A percentile compares a stretch with the other conserved stretches of the same genome.
Evolutionary conservation across 768 basidiomycete species (phyloP).

Genomic region (Chiua virens): DNA sequence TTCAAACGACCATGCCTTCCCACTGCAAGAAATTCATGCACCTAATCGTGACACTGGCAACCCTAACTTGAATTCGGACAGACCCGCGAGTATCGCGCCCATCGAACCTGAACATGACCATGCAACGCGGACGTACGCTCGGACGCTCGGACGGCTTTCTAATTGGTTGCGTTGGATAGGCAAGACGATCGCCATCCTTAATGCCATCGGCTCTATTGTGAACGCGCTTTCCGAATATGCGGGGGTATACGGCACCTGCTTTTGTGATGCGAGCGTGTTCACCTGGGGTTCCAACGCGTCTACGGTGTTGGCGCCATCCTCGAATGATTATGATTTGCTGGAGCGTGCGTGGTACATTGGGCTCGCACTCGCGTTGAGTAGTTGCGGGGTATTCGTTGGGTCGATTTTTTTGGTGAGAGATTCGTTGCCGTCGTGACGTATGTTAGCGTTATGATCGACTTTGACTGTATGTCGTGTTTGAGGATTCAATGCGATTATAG

Average conservation of each 20-base stretch:
- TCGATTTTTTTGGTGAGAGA: slow-evolving; percentile 31
- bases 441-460: too few relatives aligned
- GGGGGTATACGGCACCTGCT: too few relatives aligned
- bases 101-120: not conserved
- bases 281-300: slow-evolving; percentile 19
- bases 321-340: slow-evolving; percentile 26
- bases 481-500: too few relatives aligned
- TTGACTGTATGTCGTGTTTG: too few relatives aligned
- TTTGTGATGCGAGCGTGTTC: too few relatives aligned
- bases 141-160: not conserved
- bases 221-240: too few relatives aligned
- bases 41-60: too few relatives aligned
- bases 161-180: too few relatives aligned
- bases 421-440: slow-evolving; percentile 4
- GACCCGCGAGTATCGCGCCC: not conserved
- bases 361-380: slow-evolving; percentile 27
- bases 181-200: too few relatives aligned
- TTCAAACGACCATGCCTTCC: not conserved
- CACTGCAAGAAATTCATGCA: not conserved
- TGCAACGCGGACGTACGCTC: not conserved
- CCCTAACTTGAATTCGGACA: not conserved
- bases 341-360: slow-evolving; percentile 39
- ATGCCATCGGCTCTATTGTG: too few relatives aligned
- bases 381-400: slow-evolving; percentile 25
- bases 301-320: slow-evolving; percentile 21